phyloP scores from a whole-genome alignment of 1,139 yeast genomes.

The Scheffersomyces quercinus region DNA sequence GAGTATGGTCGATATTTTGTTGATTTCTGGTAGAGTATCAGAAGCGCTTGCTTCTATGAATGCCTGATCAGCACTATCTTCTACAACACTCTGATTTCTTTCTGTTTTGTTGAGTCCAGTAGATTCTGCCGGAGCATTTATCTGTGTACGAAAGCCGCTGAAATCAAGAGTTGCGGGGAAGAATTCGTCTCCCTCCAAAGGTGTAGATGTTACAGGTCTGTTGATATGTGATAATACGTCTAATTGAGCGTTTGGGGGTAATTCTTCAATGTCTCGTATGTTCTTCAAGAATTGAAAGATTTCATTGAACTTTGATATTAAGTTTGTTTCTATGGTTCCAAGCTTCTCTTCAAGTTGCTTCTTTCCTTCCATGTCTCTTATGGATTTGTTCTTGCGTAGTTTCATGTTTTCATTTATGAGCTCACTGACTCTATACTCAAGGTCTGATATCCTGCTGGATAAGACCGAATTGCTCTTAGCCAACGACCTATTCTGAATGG shows the following conservation, averaged over 20 bases:
- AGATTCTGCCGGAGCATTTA: background rate
- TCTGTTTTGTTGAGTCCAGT: background rate
- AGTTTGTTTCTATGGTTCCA: constrained; percentile 36
- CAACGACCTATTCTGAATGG: constrained; percentile 50
- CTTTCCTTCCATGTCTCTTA: constrained; percentile 8
- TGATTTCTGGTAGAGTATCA: constrained; percentile 5
- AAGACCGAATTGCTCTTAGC: constrained; percentile 58
- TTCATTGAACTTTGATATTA: constrained; percentile 45
- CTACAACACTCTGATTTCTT: background rate
- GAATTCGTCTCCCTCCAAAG: constrained; percentile 12
- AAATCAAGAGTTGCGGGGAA: background rate
- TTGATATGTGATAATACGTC: constrained; percentile 14
- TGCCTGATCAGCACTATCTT: background rate
- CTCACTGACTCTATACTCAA: constrained; percentile 40
- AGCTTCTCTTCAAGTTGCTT: constrained; percentile 22
- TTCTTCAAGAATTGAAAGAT: constrained; percentile 39
- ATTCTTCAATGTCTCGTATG: constrained; percentile 33
- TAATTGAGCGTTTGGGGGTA: constrained; percentile 19
- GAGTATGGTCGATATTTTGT: constrained; percentile 10
- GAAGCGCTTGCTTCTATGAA: background rate
- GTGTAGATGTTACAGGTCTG: constrained; percentile 23
- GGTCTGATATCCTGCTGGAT: constrained; percentile 46
- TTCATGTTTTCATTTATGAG: constrained; percentile 14
- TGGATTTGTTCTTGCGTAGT: constrained; percentile 7
- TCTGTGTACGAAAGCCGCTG: background rate